Evolutionary conservation across 495 filamentous ascomycete genomes (phyloP).

Genomic region (Astrocystis sublimbata): DNA sequence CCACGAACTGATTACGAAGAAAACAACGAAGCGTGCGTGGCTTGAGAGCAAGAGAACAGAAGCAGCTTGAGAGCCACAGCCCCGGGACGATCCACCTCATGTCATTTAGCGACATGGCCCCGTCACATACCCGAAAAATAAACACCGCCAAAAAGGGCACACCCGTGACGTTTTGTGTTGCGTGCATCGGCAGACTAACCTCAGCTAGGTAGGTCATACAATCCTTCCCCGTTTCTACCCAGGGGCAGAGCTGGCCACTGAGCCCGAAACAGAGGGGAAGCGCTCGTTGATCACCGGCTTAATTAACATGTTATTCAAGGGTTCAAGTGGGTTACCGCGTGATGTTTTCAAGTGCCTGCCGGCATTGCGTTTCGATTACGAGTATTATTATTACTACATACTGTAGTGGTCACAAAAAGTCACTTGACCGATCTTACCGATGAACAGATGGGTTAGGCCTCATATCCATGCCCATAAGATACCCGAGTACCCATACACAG

Average conservation of each 20-base stretch:
- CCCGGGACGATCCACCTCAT: conserved; percentile 16
- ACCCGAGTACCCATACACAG: neutral
- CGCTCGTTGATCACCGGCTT: conserved; percentile 28
- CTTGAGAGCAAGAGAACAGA: conserved; percentile 21
- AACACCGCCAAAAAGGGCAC: conserved; percentile 21
- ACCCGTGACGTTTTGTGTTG: conserved; percentile 31
- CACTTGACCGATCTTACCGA: conserved; percentile 16
- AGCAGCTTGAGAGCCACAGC: conserved; percentile 24
- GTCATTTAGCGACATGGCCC: conserved; percentile 16
- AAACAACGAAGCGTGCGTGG: neutral
- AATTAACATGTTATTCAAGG: conserved; percentile 17
- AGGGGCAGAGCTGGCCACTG: too few species aligned
- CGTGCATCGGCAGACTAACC: conserved; percentile 37
- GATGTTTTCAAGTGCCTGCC: conserved; percentile 11
- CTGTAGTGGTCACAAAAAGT: neutral
- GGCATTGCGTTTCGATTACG: conserved; percentile 7
- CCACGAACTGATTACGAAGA: conserved; percentile 7
- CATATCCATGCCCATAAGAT: conserved; percentile 6
- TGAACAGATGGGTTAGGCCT: conserved; percentile 1
- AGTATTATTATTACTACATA: conserved; percentile 3
- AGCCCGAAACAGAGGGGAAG: too few species aligned
- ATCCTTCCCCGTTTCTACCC: conserved; percentile 31
- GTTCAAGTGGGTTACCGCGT: conserved; percentile 16
- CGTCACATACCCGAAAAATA: conserved; percentile 25
- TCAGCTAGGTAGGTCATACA: conserved; percentile 28